Evolutionary conservation across 2,329 filamentous ascomycete species (phyloP).

Genomic region (Aspergillus bombycis): DNA sequence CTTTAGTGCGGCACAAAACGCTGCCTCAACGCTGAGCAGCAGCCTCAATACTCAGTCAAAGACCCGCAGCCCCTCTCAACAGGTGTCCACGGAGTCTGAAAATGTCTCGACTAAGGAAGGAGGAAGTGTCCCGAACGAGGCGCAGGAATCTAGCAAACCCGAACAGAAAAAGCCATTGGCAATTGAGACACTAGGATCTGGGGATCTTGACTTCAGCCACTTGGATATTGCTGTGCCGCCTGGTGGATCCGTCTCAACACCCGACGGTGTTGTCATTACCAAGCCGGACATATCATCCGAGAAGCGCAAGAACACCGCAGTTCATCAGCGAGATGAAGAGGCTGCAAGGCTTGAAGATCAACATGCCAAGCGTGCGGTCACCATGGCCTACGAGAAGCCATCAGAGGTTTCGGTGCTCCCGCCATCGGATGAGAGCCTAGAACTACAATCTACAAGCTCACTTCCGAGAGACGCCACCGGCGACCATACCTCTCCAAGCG

Average conservation of each 20-base stretch:
- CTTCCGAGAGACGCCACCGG: slow-evolving; percentile 45
- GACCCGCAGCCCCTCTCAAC: slow-evolving; percentile 38
- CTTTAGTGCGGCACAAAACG: slow-evolving; percentile 90
- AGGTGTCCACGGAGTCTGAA: slow-evolving; percentile 35
- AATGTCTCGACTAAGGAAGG: slow-evolving; percentile 26
- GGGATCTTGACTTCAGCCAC: slow-evolving; percentile 86
- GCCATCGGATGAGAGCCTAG: slow-evolving; percentile 38
- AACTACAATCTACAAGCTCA: slow-evolving; percentile 34
- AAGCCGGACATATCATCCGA: slow-evolving; percentile 36
- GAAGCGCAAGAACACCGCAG: slow-evolving; percentile 41
- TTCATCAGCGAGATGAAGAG: slow-evolving; percentile 52
- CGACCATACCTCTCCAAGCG: slow-evolving; percentile 67
- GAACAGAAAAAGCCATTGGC: slow-evolving; percentile 69
- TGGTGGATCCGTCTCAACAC: slow-evolving; percentile 39
- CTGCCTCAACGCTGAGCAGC: slow-evolving; percentile 77
- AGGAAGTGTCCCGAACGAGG: slow-evolving; percentile 32
- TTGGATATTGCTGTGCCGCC: slow-evolving; percentile 66
- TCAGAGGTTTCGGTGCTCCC: slow-evolving; percentile 46
- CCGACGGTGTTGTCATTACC: slow-evolving; percentile 42
- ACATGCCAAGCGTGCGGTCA: slow-evolving; percentile 62
- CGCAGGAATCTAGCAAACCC: slow-evolving; percentile 28
- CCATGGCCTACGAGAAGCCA: slow-evolving; percentile 59
- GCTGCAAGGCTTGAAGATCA: slow-evolving; percentile 62
- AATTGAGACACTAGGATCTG: slow-evolving; percentile 84
- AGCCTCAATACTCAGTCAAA: slow-evolving; percentile 57